Conservation (phyloP, 176 grass and related monocot genomes). For the Ensete ventricosum region DNA sequence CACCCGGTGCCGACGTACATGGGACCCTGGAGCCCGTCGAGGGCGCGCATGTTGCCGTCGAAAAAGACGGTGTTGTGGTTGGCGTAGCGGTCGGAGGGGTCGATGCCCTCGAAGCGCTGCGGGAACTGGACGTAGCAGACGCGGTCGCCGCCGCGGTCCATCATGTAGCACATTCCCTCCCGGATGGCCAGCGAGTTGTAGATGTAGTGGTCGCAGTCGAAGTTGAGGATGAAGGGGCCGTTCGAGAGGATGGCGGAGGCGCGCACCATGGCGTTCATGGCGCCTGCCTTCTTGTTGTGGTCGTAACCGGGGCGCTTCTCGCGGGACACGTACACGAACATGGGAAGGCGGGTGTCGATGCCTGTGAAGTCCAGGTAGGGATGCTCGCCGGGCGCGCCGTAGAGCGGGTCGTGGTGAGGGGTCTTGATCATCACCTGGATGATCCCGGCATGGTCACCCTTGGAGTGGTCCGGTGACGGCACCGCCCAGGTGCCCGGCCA, state of each 20-base stretch:
- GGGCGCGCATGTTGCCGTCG: conserved; percentile 59
- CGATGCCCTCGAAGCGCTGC: conserved; percentile 46
- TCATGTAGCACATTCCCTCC: conserved; percentile 87
- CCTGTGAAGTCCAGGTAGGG: conserved; percentile 56
- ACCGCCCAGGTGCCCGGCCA: conserved; percentile 72
- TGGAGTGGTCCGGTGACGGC: conserved; percentile 55
- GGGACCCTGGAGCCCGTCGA: conserved; percentile 44
- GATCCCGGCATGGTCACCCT: conserved; percentile 84
- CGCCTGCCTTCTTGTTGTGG: conserved; percentile 96
- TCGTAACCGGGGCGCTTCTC: conserved; percentile 84
- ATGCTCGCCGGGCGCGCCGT: conserved; percentile 31
- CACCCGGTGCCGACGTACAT: conserved; percentile 57
- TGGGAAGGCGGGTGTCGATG: conserved; percentile 64
- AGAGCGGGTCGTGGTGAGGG: conserved; percentile 26
- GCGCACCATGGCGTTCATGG: conserved; percentile 85
- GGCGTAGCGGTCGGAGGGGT: conserved; percentile 46
- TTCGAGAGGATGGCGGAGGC: conserved; percentile 85
- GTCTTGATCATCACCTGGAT: conserved; percentile 52
- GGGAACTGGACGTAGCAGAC: conserved; percentile 65
- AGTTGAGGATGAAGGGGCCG: conserved; percentile 91
- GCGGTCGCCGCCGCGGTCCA: conserved; percentile 72
- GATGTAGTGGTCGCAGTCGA: conserved; percentile 97
- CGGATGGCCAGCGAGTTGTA: conserved; percentile 71
- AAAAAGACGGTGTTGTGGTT: conserved; percentile 82
- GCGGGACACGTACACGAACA: conserved; percentile 77